A percentile compares a stretch with the other conserved stretches of the same genome.
These are phyloP conservation scores for Capsicum chinense DNA, from an alignment of 257 asterid genomes.

Conservation along the genomic window DNA sequence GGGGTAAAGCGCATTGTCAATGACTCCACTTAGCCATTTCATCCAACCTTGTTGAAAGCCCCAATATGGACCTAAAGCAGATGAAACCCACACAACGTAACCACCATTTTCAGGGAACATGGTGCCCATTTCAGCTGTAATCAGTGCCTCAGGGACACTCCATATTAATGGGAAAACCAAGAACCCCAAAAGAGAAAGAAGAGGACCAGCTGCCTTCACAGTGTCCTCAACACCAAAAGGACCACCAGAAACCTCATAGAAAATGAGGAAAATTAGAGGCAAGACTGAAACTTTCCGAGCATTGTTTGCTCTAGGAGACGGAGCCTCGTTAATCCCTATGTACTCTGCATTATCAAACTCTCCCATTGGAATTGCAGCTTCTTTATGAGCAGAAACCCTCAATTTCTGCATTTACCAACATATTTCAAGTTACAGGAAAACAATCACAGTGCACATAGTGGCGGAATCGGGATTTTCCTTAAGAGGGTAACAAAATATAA, in stretches of 20 bases:
- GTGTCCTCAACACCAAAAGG: conserved; percentile 30
- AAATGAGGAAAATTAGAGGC: conserved; percentile 27
- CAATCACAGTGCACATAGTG: background rate
- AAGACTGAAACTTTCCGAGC: conserved; percentile 29
- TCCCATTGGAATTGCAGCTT: conserved; percentile 28
- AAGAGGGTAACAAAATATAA: no score
- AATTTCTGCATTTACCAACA: conserved; percentile 24
- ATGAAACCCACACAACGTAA: conserved; percentile 28
- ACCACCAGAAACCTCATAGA: conserved; percentile 30
- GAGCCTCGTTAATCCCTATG: conserved; percentile 6
- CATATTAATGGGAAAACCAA: conserved; percentile 29
- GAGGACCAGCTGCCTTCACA: conserved; percentile 31
- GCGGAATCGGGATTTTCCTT: no score
- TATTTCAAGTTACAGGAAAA: background rate
- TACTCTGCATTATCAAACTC: background rate
- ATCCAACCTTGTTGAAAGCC: conserved; percentile 29
- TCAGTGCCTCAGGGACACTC: conserved; percentile 27
- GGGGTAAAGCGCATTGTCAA: conserved; percentile 26
- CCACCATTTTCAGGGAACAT: conserved; percentile 32
- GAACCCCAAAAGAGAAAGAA: conserved; percentile 30
- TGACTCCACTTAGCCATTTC: conserved; percentile 29
- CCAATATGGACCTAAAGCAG: conserved; percentile 29
- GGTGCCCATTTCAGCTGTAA: conserved; percentile 31
- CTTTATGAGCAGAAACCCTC: conserved; percentile 19
- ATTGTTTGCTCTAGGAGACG: conserved; percentile 24